Percentiles rank a stretch among this genome's conserved stretches.
These are phyloP conservation scores for Lasiodiplodia gonubiensis DNA, from an alignment of 2,329 filamentous ascomycete genomes.

Conservation along the genomic window DNA sequence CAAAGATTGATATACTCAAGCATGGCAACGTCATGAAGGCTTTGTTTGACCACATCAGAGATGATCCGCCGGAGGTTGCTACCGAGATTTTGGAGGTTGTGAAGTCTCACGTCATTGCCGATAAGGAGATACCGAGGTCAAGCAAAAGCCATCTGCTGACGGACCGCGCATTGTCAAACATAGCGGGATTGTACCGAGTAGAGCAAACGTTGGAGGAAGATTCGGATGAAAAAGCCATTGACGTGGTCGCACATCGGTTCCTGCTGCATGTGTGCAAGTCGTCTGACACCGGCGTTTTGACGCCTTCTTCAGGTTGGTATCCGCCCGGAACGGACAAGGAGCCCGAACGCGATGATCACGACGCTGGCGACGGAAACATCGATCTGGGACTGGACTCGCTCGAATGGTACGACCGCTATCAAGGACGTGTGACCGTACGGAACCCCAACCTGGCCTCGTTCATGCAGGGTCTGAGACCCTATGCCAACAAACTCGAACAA, in stretches of 20 bases:
- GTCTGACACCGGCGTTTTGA: constrained; percentile 72
- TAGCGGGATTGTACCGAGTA: constrained; percentile 54
- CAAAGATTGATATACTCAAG: constrained; percentile 81
- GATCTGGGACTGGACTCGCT: constrained; percentile 72
- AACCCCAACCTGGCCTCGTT: constrained; percentile 83
- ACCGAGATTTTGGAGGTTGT: constrained; percentile 75
- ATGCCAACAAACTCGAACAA: constrained; percentile 79
- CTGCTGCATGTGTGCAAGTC: constrained; percentile 77
- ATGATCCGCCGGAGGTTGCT: constrained; percentile 77
- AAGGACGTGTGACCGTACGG: constrained; percentile 71
- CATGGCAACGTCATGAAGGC: constrained; percentile 72
- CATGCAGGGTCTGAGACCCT: constrained; percentile 78
- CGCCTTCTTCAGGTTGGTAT: constrained; percentile 83
- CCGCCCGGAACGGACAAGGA: constrained; percentile 71
- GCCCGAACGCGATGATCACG: constrained; percentile 42
- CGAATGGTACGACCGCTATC: constrained; percentile 72
- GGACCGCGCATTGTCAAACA: constrained; percentile 71
- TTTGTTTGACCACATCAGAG: constrained; percentile 76
- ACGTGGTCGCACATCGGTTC: constrained; percentile 75
- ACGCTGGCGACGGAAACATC: constrained; percentile 56
- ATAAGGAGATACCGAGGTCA: constrained; percentile 73
- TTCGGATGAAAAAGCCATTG: constrained; percentile 62
- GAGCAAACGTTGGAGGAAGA: constrained; percentile 53
- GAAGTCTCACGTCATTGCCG: constrained; percentile 73
- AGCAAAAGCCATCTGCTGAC: constrained; percentile 79